Conservation (phyloP, 108 stramenopile species). For the Cyclotella cryptica region DNA sequence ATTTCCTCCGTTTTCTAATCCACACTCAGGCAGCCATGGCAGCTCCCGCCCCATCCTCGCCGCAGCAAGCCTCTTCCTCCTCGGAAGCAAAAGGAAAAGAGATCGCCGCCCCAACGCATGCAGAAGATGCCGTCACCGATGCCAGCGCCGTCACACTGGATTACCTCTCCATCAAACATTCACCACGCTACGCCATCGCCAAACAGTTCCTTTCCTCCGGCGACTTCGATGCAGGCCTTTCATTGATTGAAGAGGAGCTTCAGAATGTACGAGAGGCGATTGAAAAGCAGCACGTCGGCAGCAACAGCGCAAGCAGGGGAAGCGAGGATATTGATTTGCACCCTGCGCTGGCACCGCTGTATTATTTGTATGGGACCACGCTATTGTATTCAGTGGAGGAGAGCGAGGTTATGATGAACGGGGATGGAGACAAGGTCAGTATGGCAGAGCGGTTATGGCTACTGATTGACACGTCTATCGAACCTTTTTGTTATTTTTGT, state of each 20-base stretch:
- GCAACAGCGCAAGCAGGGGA: background rate
- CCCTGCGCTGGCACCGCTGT: constrained; percentile 76
- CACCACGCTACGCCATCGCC: constrained; percentile 50
- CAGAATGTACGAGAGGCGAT: background rate
- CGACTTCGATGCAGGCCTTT: constrained; percentile 66
- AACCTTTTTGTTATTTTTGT: background rate
- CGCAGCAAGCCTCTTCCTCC: constrained; percentile 21
- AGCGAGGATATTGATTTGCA: constrained; percentile 52
- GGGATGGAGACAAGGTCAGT: constrained; percentile 7
- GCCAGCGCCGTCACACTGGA: background rate
- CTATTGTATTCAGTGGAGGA: constrained; percentile 88
- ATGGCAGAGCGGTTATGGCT: background rate
- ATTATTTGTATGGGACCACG: constrained; percentile 90
- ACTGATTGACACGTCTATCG: background rate
- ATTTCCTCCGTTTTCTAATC: too few species aligned
- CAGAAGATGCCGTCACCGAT: background rate
- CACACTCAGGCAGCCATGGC: constrained; percentile 17
- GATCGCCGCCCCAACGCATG: background rate
- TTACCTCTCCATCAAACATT: constrained; percentile 44
- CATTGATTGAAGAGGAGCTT: background rate
- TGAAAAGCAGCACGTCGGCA: background rate
- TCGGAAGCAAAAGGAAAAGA: background rate
- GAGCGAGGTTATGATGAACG: constrained; percentile 48
- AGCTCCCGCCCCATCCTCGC: constrained; percentile 36
- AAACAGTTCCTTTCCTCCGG: constrained; percentile 60